Evolutionary conservation across 768 basidiomycete genomes (phyloP), one percentile per base, ranked within the genome.

Genomic region (Boletus bicolor): DNA sequence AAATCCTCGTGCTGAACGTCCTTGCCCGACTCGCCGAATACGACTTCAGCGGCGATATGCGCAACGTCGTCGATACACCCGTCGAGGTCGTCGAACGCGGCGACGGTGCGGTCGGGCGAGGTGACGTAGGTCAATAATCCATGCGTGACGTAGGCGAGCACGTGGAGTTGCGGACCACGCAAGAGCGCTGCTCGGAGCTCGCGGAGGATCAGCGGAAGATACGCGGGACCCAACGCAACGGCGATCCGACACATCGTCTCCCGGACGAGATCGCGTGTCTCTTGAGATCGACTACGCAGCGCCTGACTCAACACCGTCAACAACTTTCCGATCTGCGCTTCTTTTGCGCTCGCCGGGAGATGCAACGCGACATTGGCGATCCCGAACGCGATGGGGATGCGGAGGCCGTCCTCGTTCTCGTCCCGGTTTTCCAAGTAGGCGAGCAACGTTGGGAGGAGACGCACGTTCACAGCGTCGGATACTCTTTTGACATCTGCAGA

Each of bases 141-240:
- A 63, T 99, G 95, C 0, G 82, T 80, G 2, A 86, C 85, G 58
- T 87, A 89, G 1, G 95, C 94, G 32, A 98, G 78, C 17, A 98
- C 84, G 68, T 99, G 96, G 0, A 98, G 80, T 53, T 98, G 96
- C 1, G 97, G 96, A 7, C 97, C 97, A 19, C 95, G 89, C 36
- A 84, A 65, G 30, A 99, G 82, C 1, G 95, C 92, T 0, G 78
- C 82, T n/a, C 90, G 82, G 47, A 98, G 75, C 68, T 98, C 94
- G 36, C 83, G 84, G 38, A 98, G 72, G 32, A 90, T 77, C 15
- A 83, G 71, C 0, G 87, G 80, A 9, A 98, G 82, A 67, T 89
- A 91, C 0, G 78, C 71, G 0, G 90, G 82, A 0, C 93, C 94
- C 7, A 94, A 74, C 19, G 77, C 77, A 12, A 86, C 77, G 1